phyloP scores from a whole-genome alignment of 768 basidiomycete genomes.

The Mrakia blollopis region DNA sequence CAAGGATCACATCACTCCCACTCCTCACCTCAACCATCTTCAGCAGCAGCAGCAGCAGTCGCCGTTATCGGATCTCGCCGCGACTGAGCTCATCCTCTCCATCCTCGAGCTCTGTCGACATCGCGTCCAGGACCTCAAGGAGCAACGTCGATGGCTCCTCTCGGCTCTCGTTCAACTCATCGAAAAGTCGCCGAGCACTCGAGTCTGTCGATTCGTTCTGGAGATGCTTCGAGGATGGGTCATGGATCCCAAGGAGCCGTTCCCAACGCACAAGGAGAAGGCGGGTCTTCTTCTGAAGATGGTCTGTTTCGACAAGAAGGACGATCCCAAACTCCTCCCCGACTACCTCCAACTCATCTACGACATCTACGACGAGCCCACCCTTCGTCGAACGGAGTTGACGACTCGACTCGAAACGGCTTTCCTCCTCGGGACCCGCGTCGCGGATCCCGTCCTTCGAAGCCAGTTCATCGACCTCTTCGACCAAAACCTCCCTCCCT shows the following conservation, averaged over 20 bases:
- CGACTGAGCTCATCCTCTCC: slow-evolving; percentile 54
- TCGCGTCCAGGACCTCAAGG: slow-evolving; percentile 73
- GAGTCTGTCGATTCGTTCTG: slow-evolving; percentile 76
- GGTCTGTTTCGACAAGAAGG: slow-evolving; percentile 62
- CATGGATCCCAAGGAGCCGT: slow-evolving; percentile 69
- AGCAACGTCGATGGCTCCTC: slow-evolving; percentile 76
- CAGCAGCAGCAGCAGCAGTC: slow-evolving; percentile 43
- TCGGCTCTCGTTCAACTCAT: slow-evolving; percentile 71
- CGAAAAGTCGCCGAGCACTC: slow-evolving; percentile 77
- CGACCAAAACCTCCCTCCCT: slow-evolving; percentile 79
- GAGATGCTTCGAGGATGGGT: slow-evolving; percentile 86
- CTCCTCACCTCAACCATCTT: slow-evolving; percentile 42
- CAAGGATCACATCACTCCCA: slow-evolving; percentile 67
- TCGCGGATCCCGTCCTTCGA: slow-evolving; percentile 69
- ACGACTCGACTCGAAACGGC: slow-evolving; percentile 88
- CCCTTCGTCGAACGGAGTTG: slow-evolving; percentile 81
- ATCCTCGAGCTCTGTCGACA: slow-evolving; percentile 81
- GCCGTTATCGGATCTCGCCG: slow-evolving; percentile 52
- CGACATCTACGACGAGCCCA: slow-evolving; percentile 86
- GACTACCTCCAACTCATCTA: slow-evolving; percentile 83
- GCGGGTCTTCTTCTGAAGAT: slow-evolving; percentile 82
- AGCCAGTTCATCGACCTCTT: slow-evolving; percentile 83
- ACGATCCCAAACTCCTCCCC: slow-evolving; percentile 56
- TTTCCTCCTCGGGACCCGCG: slow-evolving; percentile 85
- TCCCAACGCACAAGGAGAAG: slow-evolving; percentile 94